Evolutionary conservation across 2,329 filamentous ascomycete species (phyloP).

Genomic region (Chalara sp.): DNA sequence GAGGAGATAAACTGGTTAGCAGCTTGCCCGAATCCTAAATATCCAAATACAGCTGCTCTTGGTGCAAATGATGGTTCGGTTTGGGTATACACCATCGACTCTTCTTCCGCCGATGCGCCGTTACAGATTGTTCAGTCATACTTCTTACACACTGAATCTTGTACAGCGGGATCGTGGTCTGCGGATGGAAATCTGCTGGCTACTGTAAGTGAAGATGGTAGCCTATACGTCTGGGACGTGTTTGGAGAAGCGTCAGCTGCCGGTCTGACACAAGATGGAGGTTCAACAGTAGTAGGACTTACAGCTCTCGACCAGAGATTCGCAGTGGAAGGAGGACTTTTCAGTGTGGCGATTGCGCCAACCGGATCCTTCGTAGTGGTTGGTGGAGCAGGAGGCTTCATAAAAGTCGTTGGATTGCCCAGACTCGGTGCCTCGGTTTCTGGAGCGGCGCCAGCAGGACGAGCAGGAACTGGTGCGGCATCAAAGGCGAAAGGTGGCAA

Average conservation of each 20-base stretch:
- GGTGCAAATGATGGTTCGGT: constrained; percentile 88
- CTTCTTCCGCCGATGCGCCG: constrained; percentile 50
- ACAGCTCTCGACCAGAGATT: constrained; percentile 84
- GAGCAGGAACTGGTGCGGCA: constrained; percentile 16
- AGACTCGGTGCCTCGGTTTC: constrained; percentile 34
- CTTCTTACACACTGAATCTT: constrained; percentile 80
- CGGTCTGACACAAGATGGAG: constrained; percentile 47
- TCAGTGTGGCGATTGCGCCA: constrained; percentile 78
- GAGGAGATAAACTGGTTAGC: constrained; percentile 91
- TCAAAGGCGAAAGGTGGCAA: constrained; percentile 20
- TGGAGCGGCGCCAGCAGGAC: constrained; percentile 18
- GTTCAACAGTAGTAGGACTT: constrained; percentile 66
- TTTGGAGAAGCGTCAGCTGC: constrained; percentile 34
- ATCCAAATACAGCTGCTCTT: constrained; percentile 77
- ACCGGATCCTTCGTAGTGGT: constrained; percentile 74
- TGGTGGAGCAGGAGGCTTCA: constrained; percentile 79
- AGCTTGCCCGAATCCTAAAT: constrained; percentile 62
- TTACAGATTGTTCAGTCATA: constrained; percentile 85
- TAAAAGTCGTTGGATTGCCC: constrained; percentile 80
- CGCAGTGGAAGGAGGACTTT: constrained; percentile 83
- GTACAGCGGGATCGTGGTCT: constrained; percentile 88
- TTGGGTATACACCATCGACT: constrained; percentile 89
- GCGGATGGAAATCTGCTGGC: constrained; percentile 79
- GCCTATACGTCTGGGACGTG: constrained; percentile 80
- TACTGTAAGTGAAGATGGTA: constrained; percentile 83